These are phyloP conservation scores for Parastagonospora avenae DNA, from an alignment of 2,329 filamentous ascomycete genomes.

Conservation along the genomic window DNA sequence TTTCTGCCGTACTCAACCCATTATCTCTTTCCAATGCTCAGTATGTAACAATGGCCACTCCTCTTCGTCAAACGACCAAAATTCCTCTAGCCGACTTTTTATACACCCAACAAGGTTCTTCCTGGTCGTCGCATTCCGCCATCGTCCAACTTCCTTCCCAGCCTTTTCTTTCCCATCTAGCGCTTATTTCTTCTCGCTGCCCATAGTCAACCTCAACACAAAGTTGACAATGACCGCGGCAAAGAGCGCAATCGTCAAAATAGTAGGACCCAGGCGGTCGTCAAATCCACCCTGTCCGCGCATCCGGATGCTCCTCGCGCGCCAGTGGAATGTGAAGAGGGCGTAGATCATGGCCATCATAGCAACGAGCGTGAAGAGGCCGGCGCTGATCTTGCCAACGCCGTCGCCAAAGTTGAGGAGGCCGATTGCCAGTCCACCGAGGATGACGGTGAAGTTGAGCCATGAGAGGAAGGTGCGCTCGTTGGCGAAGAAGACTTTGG, in stretches of 20 bases:
- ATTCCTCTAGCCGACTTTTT: too few species aligned
- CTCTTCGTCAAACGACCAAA: too few species aligned
- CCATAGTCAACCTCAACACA: constrained; percentile 61
- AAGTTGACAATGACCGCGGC: constrained; percentile 96
- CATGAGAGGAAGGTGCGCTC: constrained; percentile 98
- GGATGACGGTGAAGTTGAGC: constrained; percentile 99
- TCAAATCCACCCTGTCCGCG: constrained; percentile 95
- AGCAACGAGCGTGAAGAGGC: constrained; percentile 90
- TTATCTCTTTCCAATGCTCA: too few species aligned
- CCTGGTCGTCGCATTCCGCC: background rate
- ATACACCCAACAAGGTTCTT: background rate
- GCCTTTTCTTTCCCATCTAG: background rate
- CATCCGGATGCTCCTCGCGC: constrained; percentile 88
- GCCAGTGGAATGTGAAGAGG: constrained; percentile 94
- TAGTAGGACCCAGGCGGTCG: constrained; percentile 90
- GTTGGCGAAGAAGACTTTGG: constrained; percentile 99
- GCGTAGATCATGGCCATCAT: constrained; percentile 97
- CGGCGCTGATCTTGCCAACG: constrained; percentile 90
- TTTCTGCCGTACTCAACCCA: too few species aligned
- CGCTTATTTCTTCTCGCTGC: constrained; percentile 19
- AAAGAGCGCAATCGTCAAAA: constrained; percentile 84
- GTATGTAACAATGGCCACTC: too few species aligned
- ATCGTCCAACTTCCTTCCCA: too few species aligned
- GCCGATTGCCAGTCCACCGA: constrained; percentile 93
- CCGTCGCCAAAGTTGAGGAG: constrained; percentile 98